These are phyloP conservation scores for Yamadazyma nakazawae DNA, from an alignment of 805 yeast genomes.

Conservation along the genomic window DNA sequence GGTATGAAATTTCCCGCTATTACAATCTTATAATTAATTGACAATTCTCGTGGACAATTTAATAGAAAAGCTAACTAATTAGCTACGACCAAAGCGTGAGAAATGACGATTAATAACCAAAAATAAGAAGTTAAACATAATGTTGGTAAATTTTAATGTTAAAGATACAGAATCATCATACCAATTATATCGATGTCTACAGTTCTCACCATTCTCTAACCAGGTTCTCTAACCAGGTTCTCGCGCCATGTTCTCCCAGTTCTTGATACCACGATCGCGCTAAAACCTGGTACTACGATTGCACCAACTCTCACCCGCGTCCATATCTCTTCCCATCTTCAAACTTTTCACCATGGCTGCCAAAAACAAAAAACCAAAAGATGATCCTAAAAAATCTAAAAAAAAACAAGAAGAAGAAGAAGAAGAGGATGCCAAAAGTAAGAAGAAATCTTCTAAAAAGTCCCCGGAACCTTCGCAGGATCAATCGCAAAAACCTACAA, in stretches of 20 bases:
- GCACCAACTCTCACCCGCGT: neutral
- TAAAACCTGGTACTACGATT: neutral
- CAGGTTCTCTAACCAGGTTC: no score
- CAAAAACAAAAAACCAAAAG: slow-evolving; percentile 5
- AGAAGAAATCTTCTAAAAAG: neutral
- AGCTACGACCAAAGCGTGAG: no score
- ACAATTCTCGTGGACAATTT: no score
- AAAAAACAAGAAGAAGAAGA: slow-evolving; percentile 1
- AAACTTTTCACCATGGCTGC: slow-evolving; percentile 11
- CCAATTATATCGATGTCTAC: no score
- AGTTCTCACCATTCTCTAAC: no score
- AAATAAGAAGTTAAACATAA: no score
- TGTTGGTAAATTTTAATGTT: no score
- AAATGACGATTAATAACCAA: no score
- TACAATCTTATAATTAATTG: no score
- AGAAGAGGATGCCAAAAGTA: neutral
- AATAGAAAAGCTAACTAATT: no score
- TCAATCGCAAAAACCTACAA: slow-evolving; percentile 26
- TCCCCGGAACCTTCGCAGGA: neutral
- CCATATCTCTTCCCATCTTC: neutral
- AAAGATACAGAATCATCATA: no score
- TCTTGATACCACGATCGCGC: neutral
- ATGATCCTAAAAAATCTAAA: neutral
- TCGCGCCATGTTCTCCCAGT: neutral
- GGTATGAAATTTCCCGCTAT: no score